Base-by-base conservation (phyloP, 2,329 filamentous ascomycete species). In the Blastomyces parvus region DNA sequence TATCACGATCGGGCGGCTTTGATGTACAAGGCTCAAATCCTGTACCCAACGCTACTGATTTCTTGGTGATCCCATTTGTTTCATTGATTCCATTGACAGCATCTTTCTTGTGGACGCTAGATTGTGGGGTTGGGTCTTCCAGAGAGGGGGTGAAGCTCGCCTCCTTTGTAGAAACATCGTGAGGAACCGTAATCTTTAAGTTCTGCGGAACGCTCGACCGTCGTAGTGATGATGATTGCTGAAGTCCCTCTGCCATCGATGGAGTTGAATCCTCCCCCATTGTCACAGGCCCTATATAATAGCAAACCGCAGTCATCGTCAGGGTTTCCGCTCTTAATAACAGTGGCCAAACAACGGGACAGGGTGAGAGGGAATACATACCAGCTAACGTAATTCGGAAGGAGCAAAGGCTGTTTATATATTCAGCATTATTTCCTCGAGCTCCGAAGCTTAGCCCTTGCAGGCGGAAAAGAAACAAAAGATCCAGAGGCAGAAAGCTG, bases 181-280 rank as follows among this genome's bases (percentile, higher is more conserved):
- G 14, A 19, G 58, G 58, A 11, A 59, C 27, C 2, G 42, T 46
- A 11, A 59, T 25, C 17, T n/a, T 48, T 22, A 50, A 36, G 13
- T 59, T 36, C 7, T 48, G 40, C 33, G 58, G 58, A 46, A 46
- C 46, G 17, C 27, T 59, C 8, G 42, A 59, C 3, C 19, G 58
- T 48, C 17, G 58, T 48, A 25, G 58, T 2, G 58, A 59, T 36
- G 58, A 59, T n/a, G 58, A 33, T 33, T 22, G 58, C 42, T 42
- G 38, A 33, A 22, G 57, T 33, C 42, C 42, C 14, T 59, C 58
- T 27, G 42, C 17, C 25, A 48, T 33, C 13, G 42, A 59, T 22
- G 25, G 58, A 8, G 11, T 48, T 33, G 42, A 59, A 27, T 30
- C 42, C 22, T 59, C 42, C 14, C 40, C 58, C 58, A 59, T 59